Conservation (phyloP, 192 early-diverging fungal genomes). For the Mortierella claussenii region DNA sequence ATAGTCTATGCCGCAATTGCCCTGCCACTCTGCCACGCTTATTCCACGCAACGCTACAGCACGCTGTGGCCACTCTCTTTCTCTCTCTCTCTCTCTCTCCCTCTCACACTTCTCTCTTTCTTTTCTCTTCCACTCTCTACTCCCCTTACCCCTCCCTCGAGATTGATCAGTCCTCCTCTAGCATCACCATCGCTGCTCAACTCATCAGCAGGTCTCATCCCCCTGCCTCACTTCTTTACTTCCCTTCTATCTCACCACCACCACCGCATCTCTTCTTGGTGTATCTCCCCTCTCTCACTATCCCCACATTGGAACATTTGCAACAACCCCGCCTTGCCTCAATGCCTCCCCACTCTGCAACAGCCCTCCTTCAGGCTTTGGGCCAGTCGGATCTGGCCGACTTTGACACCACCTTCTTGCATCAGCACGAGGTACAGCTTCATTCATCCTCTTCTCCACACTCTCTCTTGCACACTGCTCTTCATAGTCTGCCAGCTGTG, state of each 20-base stretch:
- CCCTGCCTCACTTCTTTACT: background rate
- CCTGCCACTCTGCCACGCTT: too few relatives aligned
- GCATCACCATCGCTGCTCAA: background rate
- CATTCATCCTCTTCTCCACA: background rate
- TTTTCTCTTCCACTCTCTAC: background rate
- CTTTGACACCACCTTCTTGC: conserved; percentile 39
- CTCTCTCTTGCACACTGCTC: conserved; percentile 2
- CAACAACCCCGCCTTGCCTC: background rate
- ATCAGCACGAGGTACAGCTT: conserved; percentile 26
- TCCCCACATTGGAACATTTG: background rate
- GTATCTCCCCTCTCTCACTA: background rate
- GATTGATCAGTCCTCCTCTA: background rate
- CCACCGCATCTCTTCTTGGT: background rate
- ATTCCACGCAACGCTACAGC: too few relatives aligned
- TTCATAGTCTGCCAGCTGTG: background rate
- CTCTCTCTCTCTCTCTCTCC: background rate
- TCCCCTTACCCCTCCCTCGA: background rate
- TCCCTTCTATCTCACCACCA: background rate
- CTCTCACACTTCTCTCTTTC: background rate
- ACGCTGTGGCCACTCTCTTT: too few relatives aligned
- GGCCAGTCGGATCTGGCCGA: conserved; percentile 17
- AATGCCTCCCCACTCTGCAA: conserved; percentile 40
- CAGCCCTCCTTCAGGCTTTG: conserved; percentile 24
- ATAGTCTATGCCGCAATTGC: too few relatives aligned
- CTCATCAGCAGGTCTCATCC: background rate